These are phyloP conservation scores for Bipolaris cookei DNA, from an alignment of 2,329 filamentous ascomycete species.

Conservation along the genomic window DNA sequence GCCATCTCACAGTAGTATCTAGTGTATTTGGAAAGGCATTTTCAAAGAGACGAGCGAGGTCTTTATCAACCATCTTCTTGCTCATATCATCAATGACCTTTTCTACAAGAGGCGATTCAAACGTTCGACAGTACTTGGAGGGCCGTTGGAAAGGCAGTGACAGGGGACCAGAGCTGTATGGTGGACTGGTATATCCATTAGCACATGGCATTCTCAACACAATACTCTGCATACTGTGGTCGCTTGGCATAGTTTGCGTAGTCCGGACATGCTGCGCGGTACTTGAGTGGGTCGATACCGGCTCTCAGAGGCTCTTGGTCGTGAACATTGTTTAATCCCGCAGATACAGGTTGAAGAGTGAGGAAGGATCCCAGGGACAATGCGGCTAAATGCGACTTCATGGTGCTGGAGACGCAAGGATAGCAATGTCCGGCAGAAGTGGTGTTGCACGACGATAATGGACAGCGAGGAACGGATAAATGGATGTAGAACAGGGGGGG, in stretches of 20 bases:
- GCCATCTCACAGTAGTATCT: conserved; percentile 89
- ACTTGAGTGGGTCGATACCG: conserved; percentile 43
- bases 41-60: conserved; percentile 90
- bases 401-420: conserved; percentile 7
- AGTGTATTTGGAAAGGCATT: conserved; percentile 93
- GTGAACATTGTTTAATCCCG: conserved; percentile 19
- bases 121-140: conserved; percentile 81
- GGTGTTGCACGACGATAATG: background rate
- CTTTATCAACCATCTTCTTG: conserved; percentile 78
- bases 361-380: conserved; percentile 23
- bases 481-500: background rate
- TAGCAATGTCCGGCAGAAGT: background rate
- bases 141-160: conserved; percentile 87
- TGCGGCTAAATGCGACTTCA: conserved; percentile 23
- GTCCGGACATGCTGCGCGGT: conserved; percentile 65
- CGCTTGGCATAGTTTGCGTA: conserved; percentile 66
- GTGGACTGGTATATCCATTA: conserved; percentile 62
- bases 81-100: conserved; percentile 85
- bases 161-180: conserved; percentile 79
- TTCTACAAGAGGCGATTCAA: conserved; percentile 85
- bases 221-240: conserved; percentile 62
- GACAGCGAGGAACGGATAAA: background rate
- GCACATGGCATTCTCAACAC: background rate
- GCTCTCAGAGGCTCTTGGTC: conserved; percentile 40
- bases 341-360: conserved; percentile 9